A percentile compares a stretch with the other conserved stretches of the same genome.
Evolutionary conservation across 1,284 basidiomycete species (phyloP).

Genomic region (Inonotus obliquus): DNA sequence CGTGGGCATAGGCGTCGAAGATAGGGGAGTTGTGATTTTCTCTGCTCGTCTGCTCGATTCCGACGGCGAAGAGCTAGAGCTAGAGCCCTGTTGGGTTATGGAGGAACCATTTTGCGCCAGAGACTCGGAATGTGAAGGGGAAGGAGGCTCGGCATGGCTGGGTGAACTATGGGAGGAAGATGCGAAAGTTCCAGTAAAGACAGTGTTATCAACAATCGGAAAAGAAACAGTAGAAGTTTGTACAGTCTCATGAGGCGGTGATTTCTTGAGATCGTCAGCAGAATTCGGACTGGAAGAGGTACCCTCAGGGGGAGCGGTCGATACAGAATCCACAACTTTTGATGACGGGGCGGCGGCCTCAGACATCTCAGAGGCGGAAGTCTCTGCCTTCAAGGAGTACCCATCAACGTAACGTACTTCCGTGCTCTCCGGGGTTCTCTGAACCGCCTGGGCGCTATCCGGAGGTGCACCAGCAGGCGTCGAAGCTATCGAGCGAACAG

Average conservation of each 20-base stretch:
- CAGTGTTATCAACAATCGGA: not conserved
- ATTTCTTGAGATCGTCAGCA: not conserved
- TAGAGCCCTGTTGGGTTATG: not conserved
- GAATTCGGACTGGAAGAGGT: not conserved
- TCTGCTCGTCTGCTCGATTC: not conserved
- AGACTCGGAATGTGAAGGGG: not conserved
- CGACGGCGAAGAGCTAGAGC: not conserved
- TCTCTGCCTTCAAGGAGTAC: conserved; percentile 17
- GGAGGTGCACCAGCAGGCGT: conserved; percentile 14
- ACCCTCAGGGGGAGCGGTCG: not conserved
- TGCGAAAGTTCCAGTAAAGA: not conserved
- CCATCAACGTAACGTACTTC: conserved; percentile 25
- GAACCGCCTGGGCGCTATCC: not conserved
- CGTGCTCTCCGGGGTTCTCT: conserved; percentile 21
- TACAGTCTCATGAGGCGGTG: not conserved
- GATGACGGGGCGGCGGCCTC: not conserved
- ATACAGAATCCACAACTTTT: not conserved
- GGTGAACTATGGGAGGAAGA: not conserved
- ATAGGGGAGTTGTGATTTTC: conserved; percentile 6
- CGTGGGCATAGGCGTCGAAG: conserved; percentile 21
- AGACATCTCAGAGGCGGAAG: no score
- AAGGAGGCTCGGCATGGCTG: not conserved
- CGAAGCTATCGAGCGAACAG: conserved; percentile 11
- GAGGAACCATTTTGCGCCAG: not conserved
- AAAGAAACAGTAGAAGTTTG: not conserved